These are phyloP conservation scores for Hylodesmum podocarpum DNA, from an alignment of 306 rosid genomes.

Conservation along the genomic window DNA sequence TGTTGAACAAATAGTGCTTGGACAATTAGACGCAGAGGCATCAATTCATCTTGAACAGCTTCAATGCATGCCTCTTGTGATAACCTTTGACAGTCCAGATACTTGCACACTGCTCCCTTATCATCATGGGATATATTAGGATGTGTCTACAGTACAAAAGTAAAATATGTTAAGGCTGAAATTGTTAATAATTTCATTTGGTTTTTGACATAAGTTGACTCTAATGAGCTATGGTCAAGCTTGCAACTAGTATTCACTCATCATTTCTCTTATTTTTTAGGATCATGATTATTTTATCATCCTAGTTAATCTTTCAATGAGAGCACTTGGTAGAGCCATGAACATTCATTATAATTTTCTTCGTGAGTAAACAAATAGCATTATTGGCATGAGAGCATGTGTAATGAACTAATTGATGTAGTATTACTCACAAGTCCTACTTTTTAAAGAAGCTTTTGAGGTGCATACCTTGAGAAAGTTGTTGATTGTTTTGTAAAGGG, in stretches of 20 bases:
- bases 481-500: slow-evolving; percentile 63
- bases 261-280: not conserved
- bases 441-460: not conserved
- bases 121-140: slow-evolving; percentile 65
- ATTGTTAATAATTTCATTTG: not conserved
- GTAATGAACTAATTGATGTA: not conserved
- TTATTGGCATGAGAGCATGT: slow-evolving; percentile 6
- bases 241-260: not conserved
- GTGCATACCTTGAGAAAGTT: slow-evolving; percentile 65
- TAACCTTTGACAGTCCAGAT: slow-evolving; percentile 69
- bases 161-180: not conserved
- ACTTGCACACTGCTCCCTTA: slow-evolving; percentile 74
- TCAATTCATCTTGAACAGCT: slow-evolving; percentile 87
- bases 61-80: slow-evolving; percentile 85
- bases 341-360: not conserved
- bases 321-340: not conserved
- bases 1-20: slow-evolving; percentile 89
- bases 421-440: not conserved
- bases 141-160: slow-evolving; percentile 51
- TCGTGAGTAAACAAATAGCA: not conserved
- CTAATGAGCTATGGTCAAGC: not conserved
- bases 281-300: not conserved
- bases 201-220: not conserved
- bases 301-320: not conserved
- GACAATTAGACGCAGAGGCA: slow-evolving; percentile 86